These are phyloP conservation scores for Furcasterigmium sp. DNA, from an alignment of 2,329 filamentous ascomycete genomes.

Conservation along the genomic window DNA sequence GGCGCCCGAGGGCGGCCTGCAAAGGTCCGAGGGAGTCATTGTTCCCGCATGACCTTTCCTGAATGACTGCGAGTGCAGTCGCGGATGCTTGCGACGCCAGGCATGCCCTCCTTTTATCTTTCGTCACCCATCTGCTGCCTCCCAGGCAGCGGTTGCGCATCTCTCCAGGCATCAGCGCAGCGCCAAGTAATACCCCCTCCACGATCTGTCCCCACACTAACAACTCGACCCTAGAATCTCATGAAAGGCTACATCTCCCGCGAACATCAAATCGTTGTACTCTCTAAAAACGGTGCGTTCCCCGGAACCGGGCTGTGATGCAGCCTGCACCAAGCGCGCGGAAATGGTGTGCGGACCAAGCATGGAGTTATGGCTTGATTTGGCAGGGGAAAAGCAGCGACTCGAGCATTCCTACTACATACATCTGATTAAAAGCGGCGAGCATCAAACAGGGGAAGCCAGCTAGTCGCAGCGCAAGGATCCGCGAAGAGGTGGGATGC, in stretches of 20 bases:
- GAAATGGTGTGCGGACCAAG: background rate
- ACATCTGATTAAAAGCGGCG: no score
- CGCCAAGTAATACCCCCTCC: background rate
- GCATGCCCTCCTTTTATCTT: background rate
- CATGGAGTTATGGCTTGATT: background rate
- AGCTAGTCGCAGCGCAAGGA: no score
- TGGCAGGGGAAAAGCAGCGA: background rate
- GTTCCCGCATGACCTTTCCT: background rate
- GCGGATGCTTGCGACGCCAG: background rate
- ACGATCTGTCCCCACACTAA: slow-evolving; percentile 23
- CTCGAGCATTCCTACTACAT: background rate
- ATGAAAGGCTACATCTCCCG: slow-evolving; percentile 99
- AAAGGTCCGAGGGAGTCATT: no score
- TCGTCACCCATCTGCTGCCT: slow-evolving; percentile 1
- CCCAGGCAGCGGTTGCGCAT: background rate
- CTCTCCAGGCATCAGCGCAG: background rate
- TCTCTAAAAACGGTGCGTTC: slow-evolving; percentile 91
- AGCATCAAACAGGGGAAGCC: background rate
- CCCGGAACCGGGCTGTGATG: slow-evolving; percentile 74
- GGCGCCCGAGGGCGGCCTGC: no score
- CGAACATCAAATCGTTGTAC: slow-evolving; percentile 81
- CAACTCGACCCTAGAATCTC: slow-evolving; percentile 58
- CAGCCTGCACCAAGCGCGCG: background rate
- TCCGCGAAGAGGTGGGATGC: background rate
- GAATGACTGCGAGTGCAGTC: no score